phyloP scores from a whole-genome alignment of 1,284 basidiomycete species.

The Marasmius tenuissimus region DNA sequence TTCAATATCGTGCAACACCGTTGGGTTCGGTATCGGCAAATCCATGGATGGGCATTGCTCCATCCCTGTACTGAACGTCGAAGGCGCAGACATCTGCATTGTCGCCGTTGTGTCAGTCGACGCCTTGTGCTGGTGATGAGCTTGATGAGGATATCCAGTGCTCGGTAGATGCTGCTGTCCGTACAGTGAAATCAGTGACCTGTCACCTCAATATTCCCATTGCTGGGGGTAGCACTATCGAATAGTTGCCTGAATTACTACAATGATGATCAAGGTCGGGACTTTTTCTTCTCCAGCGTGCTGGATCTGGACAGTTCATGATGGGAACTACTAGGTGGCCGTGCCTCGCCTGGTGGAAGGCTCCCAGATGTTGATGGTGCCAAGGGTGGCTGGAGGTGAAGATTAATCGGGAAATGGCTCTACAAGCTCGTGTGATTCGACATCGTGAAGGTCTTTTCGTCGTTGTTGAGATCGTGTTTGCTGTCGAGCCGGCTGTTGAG shows the following conservation, averaged over 20 bases:
- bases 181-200: too few relatives aligned
- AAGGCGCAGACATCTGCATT: constrained; percentile 16
- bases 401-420: background rate
- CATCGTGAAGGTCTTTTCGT: background rate
- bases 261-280: background rate
- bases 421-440: background rate
- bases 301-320: background rate
- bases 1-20: background rate
- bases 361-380: background rate
- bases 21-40: background rate
- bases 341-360: constrained; percentile 9
- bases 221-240: constrained; percentile 25
- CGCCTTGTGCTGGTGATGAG: constrained; percentile 23
- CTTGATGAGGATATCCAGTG: too few relatives aligned
- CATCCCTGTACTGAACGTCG: constrained; percentile 14
- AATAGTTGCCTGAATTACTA: background rate
- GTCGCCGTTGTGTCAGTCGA: constrained; percentile 35
- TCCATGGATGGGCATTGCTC: background rate
- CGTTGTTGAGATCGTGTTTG: background rate
- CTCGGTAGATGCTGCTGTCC: too few relatives aligned
- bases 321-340: constrained; percentile 7
- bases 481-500: background rate
- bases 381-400: background rate
- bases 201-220: constrained; percentile 59
- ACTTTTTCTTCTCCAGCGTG: constrained; percentile 3